Base-by-base conservation (phyloP, 2,329 filamentous ascomycete species). In the Penicillium sp. region DNA sequence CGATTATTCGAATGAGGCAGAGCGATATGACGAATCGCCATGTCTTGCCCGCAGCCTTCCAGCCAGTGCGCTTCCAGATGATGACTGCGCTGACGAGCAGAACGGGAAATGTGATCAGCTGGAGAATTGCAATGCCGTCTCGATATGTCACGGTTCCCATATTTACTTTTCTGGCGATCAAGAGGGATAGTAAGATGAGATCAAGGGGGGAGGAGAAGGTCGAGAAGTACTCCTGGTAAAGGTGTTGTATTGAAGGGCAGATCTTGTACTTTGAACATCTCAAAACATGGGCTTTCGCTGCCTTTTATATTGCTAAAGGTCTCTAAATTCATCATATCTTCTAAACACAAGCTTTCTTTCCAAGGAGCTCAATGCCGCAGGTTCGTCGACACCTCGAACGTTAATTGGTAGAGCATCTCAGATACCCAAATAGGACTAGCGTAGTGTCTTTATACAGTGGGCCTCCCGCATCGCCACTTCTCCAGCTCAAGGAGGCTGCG, bases 41-140 rank as follows among this genome's bases (percentile, higher is more conserved):
- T 40, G 68, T 70, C 49, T 66, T 70, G 39, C 60, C 59, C n/a
- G 69, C 65, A 39, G 57, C 62, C 43, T 62, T 69, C 62, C 64
- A 72, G 31, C 71, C 70, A 13, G 67, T 60, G 0, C 67, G 64
- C 1, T 59, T 68, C 63, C 70, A 72, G 33, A 71, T 67, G 43
- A 71, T 63, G 31, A 72, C 16, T 1, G 61, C 65, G 33, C 64
- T 63, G 7, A 60, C 63, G 11, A 73, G 60, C 16, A 69, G 61
- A 22, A 70, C 55, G 4, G 70, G 66, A 36, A 71, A 74, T 2
- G 66, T 24, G 36, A 70, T 59, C 36, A 73, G 66, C 55, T 73
- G 70, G 5, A 72, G 61, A 50, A 70, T 70, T 18, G 70, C 70
- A n/a, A 74, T 67, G 24, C 68, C 68, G 49, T 72, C 60, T 14